Base-by-base conservation (phyloP, 495 filamentous ascomycete genomes). In the Parathielavia hyrcaniae region DNA sequence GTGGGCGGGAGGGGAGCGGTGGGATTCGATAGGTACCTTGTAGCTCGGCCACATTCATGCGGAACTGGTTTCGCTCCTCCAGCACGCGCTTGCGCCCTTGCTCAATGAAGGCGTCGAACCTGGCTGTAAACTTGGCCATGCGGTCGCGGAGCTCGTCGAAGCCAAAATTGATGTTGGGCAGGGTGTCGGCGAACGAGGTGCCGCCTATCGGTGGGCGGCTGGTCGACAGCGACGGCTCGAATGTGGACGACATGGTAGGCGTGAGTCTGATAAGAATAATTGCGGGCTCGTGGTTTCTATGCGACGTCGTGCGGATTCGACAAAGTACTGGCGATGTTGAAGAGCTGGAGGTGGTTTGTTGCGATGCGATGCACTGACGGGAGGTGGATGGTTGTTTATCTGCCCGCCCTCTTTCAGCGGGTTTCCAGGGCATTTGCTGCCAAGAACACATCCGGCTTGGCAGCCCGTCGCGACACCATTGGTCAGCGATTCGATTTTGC, bases 121-220 rank as follows among this genome's bases (percentile, higher is more conserved):
- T 87, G 11, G 83, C 82, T 0, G 90, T 97, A 71, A 98, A 98
- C 51, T 87, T 86, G 30, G 87, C 83, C 92, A 98, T 97, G 73
- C 90, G 86, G 61, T 90, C 89, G 71, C 91, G 91, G 59, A 98
- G 77, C 60, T 96, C 91, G 58, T 97, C 92, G 73, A 97, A 97
- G 57, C 90, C 90, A 71, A 97, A 97, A 73, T 93, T 90, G 72
- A 96, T 88, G 69, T 77, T 89, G 39, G 93, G 93, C 10, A 97
- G 82, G 13, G 84, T 83, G 71, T 93, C 89, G 38, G 89, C 89
- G 68, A 81, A 72, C 20, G 78, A 81, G 10, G 72, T 64, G 36
- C 72, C 74, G 54, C 86, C 36, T 40, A 60, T 75, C 17, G 87
- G 84, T 50, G 83, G 82, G 60, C 88, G 87, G 81, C 84, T 88